These are phyloP conservation scores for Globisporangium perplexum DNA, from an alignment of 352 stramenopile species.

Conservation along the genomic window DNA sequence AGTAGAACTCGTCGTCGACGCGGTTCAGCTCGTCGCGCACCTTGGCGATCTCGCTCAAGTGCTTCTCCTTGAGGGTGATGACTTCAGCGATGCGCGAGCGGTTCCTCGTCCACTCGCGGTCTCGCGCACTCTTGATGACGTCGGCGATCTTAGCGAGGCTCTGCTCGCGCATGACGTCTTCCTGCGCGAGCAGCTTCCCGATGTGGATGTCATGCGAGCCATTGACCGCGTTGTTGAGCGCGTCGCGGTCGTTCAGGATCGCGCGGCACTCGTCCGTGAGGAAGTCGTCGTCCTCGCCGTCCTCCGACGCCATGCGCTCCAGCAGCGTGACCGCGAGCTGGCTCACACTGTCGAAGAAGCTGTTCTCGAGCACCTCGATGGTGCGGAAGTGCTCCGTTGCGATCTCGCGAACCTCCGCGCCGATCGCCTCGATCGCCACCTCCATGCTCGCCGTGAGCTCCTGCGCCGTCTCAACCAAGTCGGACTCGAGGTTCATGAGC, in stretches of 20 bases:
- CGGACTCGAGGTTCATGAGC: conserved; percentile 87
- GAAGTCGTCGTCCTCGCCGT: conserved; percentile 76
- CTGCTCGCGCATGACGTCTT: conserved; percentile 82
- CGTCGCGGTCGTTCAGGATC: conserved; percentile 77
- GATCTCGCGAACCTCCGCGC: conserved; percentile 54
- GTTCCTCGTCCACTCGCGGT: conserved; percentile 71
- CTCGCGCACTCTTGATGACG: conserved; percentile 51
- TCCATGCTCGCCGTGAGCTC: conserved; percentile 64
- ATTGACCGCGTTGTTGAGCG: conserved; percentile 86
- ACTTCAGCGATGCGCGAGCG: conserved; percentile 67
- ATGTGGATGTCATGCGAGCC: conserved; percentile 91
- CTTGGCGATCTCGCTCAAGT: conserved; percentile 48
- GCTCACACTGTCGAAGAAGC: conserved; percentile 85
- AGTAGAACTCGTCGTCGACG: conserved; percentile 80
- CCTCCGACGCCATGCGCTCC: conserved; percentile 69
- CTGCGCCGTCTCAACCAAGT: conserved; percentile 71
- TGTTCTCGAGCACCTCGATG: conserved; percentile 89
- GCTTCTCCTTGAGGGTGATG: conserved; percentile 68
- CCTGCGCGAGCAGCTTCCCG: conserved; percentile 79
- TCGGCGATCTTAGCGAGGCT: conserved; percentile 68
- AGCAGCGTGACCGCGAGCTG: conserved; percentile 72
- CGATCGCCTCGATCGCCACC: conserved; percentile 52
- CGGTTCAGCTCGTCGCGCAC: conserved; percentile 72
- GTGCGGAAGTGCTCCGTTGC: conserved; percentile 83
- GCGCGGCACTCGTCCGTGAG: conserved; percentile 72